Evolutionary conservation across 2,329 filamentous ascomycete species (phyloP).

Genomic region (Davidsoniella eucalypti): DNA sequence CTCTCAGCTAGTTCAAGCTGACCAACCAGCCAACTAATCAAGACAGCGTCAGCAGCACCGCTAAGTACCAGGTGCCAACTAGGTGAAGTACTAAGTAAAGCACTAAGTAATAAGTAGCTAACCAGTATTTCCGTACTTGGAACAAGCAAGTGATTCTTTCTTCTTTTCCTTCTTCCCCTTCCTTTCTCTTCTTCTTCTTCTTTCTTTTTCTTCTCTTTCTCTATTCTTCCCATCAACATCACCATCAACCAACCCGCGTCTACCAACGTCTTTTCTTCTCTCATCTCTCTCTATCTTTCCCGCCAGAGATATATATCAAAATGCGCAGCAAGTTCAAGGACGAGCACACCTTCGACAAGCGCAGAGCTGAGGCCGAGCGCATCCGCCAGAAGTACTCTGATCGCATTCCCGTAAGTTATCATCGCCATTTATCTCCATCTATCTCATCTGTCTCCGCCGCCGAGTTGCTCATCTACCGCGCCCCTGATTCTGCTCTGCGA

Average conservation of each 20-base stretch:
- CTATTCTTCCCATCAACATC: background rate
- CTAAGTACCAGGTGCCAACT: too few species aligned
- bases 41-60: too few species aligned
- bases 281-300: background rate
- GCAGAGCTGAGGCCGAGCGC: conserved; percentile 98
- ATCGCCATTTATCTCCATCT: conserved; percentile 10
- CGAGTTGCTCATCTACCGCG: background rate
- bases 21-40: too few species aligned
- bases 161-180: background rate
- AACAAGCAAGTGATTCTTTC: background rate
- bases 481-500: background rate
- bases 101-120: too few species aligned
- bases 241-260: background rate
- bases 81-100: too few species aligned
- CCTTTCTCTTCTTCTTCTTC: background rate
- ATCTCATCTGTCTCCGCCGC: background rate
- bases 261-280: background rate
- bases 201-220: conserved; percentile 2
- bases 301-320: conserved; percentile 25
- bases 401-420: conserved; percentile 78
- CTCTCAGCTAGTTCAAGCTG: too few species aligned
- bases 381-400: conserved; percentile 98
- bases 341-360: conserved; percentile 99
- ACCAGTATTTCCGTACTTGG: too few species aligned
- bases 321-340: conserved; percentile 99